A percentile compares a stretch with the other conserved stretches of the same genome.
phyloP scores from a whole-genome alignment of 1,284 basidiomycete genomes.

The Ceratorhiza oryzae-sativae region DNA sequence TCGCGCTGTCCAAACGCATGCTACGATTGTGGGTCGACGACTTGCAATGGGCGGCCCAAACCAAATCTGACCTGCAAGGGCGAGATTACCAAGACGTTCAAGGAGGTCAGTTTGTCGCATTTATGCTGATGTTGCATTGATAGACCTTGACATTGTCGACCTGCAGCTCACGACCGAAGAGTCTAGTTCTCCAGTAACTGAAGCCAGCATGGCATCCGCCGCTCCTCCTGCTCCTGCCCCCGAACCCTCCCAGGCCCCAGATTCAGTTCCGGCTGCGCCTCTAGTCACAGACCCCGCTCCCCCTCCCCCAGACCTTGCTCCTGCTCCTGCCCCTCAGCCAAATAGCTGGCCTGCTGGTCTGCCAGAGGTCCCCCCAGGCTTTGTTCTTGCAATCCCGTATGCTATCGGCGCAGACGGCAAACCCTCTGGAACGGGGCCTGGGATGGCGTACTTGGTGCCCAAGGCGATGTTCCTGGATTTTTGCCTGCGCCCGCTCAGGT shows the following conservation, averaged over 20 bases:
- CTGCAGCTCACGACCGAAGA: conserved; percentile 6
- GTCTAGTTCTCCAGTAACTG: background rate
- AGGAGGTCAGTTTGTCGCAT: conserved; percentile 5
- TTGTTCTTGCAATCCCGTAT: conserved; percentile 31
- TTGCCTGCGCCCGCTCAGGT: background rate
- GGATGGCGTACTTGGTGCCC: conserved; percentile 30
- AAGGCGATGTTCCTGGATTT: conserved; percentile 24
- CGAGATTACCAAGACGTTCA: background rate
- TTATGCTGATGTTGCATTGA: background rate
- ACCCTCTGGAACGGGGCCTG: conserved; percentile 9
- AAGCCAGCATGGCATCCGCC: background rate
- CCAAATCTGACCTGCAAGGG: conserved; percentile 34
- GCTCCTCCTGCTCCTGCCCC: background rate
- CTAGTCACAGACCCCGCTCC: background rate
- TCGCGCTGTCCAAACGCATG: conserved; percentile 27
- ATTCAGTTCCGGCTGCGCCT: background rate
- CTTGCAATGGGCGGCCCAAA: conserved; percentile 15
- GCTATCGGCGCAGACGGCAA: conserved; percentile 21
- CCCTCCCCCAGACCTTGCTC: background rate
- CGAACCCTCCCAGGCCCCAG: background rate
- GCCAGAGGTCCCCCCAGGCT: conserved; percentile 17
- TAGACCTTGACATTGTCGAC: background rate
- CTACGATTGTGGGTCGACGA: conserved; percentile 12
- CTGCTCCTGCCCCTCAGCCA: conserved; percentile 6
- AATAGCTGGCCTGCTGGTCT: conserved; percentile 18